Base-by-base conservation (phyloP, 31 red algal genomes). In the Porphyra umbilicalis region DNA sequence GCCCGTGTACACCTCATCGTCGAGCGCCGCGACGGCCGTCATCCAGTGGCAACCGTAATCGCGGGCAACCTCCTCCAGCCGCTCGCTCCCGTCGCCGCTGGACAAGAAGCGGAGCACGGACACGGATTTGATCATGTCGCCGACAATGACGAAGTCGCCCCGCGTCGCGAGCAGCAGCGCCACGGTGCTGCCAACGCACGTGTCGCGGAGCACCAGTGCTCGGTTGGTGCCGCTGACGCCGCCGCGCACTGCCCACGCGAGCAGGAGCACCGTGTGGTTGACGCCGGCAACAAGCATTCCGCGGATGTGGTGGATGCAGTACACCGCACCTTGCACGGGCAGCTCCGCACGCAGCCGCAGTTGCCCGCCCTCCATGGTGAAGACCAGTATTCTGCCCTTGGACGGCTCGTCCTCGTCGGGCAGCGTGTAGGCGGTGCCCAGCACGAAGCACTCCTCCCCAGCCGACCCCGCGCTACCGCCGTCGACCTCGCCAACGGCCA, bases 41-140 rank as follows among this genome's bases (percentile, higher is more conserved):
- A 99, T 88, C 98, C 94, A 97, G 33, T 83, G 81, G 36, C 88
- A 84, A 38, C 89, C 98, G 75, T 93, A 89, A 36, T 99, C 98
- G 71, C 94, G 82, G 35, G 92, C 93, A 20, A 99, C 76, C 79
- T 95, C 85, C 77, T 99, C 91, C 32, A 99, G 88, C 42, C 84
- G 84, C 76, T 79, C 78, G 36, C 77, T 89, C 35, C 57, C 39
- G 36, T 88, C 87, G 15, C 86, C 88, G 37, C 81, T 25, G 77
- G 86, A 89, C 38, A 76, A 77, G 76, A 85, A 95, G n/a, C 88
- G 82, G 20, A 99, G 83, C n/a, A 99, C 81, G 15, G 86, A 83
- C 11, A 99, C 84, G 10, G 97, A 99, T 75, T 88, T 81, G 34
- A 92, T 78, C 68, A 99, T 33, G 79, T 99, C 97, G 3, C 97